A percentile compares a stretch with the other conserved stretches of the same genome.
Evolutionary conservation across 257 asterid species (phyloP).

Genomic region (Parsonsia alboflavescens): DNA sequence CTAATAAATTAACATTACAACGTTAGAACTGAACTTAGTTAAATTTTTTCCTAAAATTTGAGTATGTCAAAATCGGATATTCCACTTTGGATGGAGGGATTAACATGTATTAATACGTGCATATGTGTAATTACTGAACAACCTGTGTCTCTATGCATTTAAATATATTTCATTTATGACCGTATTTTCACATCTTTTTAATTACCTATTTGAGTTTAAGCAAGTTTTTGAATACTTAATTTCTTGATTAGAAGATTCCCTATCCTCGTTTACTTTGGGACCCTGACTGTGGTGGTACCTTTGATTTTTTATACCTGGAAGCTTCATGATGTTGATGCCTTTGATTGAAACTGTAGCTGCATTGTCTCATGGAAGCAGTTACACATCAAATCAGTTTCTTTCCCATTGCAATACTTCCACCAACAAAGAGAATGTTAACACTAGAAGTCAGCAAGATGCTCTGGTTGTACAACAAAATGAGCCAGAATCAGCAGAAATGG

Average conservation of each 20-base stretch:
- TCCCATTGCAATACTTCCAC: slow-evolving; percentile 56
- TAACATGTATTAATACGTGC: background rate
- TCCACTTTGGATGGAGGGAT: too few relatives aligned
- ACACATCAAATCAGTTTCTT: slow-evolving; percentile 39
- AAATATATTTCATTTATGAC: background rate
- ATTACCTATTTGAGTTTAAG: background rate
- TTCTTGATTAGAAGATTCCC: background rate
- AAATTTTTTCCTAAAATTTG: too few relatives aligned
- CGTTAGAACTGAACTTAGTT: too few relatives aligned
- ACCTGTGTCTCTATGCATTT: background rate
- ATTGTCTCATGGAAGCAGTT: slow-evolving; percentile 45
- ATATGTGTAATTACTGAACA: background rate
- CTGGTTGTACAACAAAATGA: slow-evolving; percentile 35
- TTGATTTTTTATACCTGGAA: background rate
- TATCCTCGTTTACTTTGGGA: background rate
- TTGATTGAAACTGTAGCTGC: slow-evolving; percentile 26
- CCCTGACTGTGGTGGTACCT: background rate
- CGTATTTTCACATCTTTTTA: background rate
- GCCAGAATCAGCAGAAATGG: slow-evolving; percentile 40
- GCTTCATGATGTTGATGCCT: background rate
- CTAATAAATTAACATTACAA: too few relatives aligned
- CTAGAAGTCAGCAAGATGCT: slow-evolving; percentile 43
- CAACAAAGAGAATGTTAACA: slow-evolving; percentile 40
- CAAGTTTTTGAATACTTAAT: background rate
- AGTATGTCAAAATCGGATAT: too few relatives aligned